Percentiles rank a stretch among this genome's conserved stretches.
These are phyloP conservation scores for Kurtzmaniella quercitrusa DNA, from an alignment of 1,139 yeast species.

Conservation along the genomic window DNA sequence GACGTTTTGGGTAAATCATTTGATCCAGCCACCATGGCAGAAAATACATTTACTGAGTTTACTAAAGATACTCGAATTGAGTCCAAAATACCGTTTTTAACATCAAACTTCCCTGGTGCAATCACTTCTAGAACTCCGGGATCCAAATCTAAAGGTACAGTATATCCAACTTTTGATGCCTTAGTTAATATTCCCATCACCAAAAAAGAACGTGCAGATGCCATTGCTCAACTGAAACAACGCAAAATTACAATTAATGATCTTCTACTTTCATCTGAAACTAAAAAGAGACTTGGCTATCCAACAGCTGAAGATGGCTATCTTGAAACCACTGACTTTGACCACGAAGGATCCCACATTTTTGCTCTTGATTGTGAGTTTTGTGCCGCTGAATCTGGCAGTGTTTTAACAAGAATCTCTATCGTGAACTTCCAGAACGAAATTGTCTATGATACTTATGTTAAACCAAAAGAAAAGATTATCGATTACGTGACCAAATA, in stretches of 20 bases:
- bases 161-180: slow-evolving; percentile 54
- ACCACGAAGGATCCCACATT: slow-evolving; percentile 55
- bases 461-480: slow-evolving; percentile 71
- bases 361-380: slow-evolving; percentile 93
- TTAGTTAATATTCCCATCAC: slow-evolving; percentile 55
- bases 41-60: background rate
- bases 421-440: slow-evolving; percentile 60
- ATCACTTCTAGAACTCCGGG: slow-evolving; percentile 60
- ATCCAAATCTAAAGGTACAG: slow-evolving; percentile 38
- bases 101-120: slow-evolving; percentile 11
- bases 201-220: slow-evolving; percentile 45
- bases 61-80: slow-evolving; percentile 12
- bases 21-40: background rate
- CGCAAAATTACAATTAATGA: slow-evolving; percentile 48
- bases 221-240: slow-evolving; percentile 27
- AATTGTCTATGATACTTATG: slow-evolving; percentile 65
- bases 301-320: slow-evolving; percentile 57
- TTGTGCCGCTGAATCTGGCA: slow-evolving; percentile 60
- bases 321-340: slow-evolving; percentile 53
- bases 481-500: slow-evolving; percentile 76
- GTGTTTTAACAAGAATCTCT: slow-evolving; percentile 73
- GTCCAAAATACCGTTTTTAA: slow-evolving; percentile 5
- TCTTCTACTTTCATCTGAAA: slow-evolving; percentile 44
- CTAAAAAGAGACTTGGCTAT: slow-evolving; percentile 46
- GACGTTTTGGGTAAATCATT: slow-evolving; percentile 25